Base-by-base conservation (phyloP, 2,329 filamentous ascomycete genomes). In the Pseudocercospora cruenta region DNA sequence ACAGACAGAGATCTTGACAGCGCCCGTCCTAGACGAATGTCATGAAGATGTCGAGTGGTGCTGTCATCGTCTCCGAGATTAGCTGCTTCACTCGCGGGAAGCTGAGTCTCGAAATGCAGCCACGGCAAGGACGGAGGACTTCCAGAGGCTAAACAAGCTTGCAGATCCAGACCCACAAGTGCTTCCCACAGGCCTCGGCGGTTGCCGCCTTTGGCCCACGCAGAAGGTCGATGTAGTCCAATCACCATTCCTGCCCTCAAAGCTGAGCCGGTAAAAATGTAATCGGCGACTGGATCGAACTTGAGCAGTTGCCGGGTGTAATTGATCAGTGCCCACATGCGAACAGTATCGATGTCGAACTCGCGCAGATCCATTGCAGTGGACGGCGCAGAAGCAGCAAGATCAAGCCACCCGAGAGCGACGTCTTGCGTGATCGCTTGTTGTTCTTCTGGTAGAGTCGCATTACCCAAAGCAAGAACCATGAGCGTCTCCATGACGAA, bases 271-370 rank as follows among this genome's bases (percentile, higher is more conserved):
- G 53, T 57, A 14, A 57, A 57, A 10, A 57, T 57, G 53, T 57
- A 57, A n/a, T 57, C 53, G 4, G 53, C 26, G 7, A 57, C 53
- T 22, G 31, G 26, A 33, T 57, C 53, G n/a, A 31, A 33, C 26
- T 57, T 57, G 24, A 57, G 53, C 10, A 57, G 26, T 22, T 57
- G 53, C 53, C 53, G 53, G 1, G 53, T 31, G 53, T n/a, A 31
- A 26, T 57, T 57, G 22, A 57, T 57, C 10, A 57, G n/a, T 26
- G 53, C 53, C 53, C 53, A 57, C 53, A 57, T 57, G 26, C 53
- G 53, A 16, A 57, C 53, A 2, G 53, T 31, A 26, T 57, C 53
- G 10, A 57, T 57, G 31, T 57, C 53, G 26, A 57, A 57, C 31
- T 57, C 53, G 10, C 53, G 22, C 24, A 57, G 26, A 19, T 57